These are phyloP conservation scores for Crithidia sp. DNA, from an alignment of 208 protist species.

Conservation along the genomic window DNA sequence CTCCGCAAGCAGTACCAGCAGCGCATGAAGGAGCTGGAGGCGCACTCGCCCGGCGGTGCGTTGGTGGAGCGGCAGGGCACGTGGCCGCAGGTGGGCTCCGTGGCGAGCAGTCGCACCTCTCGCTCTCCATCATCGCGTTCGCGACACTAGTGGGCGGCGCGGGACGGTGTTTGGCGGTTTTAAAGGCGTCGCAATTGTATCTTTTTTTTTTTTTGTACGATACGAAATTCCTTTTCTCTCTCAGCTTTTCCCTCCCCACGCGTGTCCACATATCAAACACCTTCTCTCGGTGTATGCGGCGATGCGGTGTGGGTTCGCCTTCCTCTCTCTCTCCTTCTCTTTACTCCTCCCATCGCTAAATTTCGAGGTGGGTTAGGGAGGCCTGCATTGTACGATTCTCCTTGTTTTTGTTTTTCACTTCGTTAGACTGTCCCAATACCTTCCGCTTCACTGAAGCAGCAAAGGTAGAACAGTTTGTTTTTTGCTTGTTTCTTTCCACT, in stretches of 20 bases:
- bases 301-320: not conserved
- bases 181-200: not conserved
- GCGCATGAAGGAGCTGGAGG: slow-evolving; percentile 49
- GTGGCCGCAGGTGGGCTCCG: slow-evolving; percentile 8
- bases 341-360: not conserved
- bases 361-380: too few relatives aligned
- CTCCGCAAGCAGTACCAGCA: slow-evolving; percentile 53
- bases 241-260: not conserved
- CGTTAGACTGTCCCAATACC: too few relatives aligned
- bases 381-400: too few relatives aligned
- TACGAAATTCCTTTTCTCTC: not conserved
- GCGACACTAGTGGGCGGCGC: too few relatives aligned
- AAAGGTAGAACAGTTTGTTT: too few relatives aligned
- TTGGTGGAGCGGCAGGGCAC: slow-evolving; percentile 6
- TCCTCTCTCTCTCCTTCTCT: not conserved
- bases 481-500: too few relatives aligned
- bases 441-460: too few relatives aligned
- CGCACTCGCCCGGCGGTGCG: not conserved
- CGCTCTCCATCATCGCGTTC: not conserved
- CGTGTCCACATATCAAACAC: not conserved
- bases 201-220: not conserved
- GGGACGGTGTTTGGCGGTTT: too few relatives aligned
- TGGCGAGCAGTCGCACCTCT: slow-evolving; percentile 11
- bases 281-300: too few relatives aligned
- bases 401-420: too few relatives aligned